phyloP scores from a whole-genome alignment of 345 rosid species.

The Salix brachista region DNA sequence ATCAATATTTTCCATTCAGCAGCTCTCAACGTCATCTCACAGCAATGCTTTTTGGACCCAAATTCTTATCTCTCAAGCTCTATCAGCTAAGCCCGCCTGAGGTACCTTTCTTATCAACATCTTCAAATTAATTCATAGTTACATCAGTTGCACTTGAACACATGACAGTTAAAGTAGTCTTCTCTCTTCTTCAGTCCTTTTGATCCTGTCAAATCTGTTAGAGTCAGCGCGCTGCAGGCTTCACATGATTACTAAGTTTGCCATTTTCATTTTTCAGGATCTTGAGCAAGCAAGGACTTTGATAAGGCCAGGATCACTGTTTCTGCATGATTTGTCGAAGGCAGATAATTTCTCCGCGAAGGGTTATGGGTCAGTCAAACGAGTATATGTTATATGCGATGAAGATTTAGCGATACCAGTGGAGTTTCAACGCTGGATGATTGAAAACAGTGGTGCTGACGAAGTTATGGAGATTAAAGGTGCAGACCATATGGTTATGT shows the following conservation, averaged over 20 bases:
- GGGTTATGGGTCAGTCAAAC: conserved; percentile 12
- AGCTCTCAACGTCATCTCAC: not conserved
- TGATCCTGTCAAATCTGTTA: too few relatives aligned
- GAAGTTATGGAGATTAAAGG: conserved; percentile 15
- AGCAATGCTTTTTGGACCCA: conserved; percentile 20
- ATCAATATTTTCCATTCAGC: conserved; percentile 12
- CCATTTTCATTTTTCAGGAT: not conserved
- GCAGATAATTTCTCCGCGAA: not conserved
- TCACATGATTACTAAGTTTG: not conserved
- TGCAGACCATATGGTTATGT: conserved; percentile 23
- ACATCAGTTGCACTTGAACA: too few relatives aligned
- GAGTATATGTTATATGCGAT: conserved; percentile 7
- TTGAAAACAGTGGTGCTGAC: not conserved
- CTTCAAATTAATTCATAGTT: too few relatives aligned
- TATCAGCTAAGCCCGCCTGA: conserved; percentile 14
- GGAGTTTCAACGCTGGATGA: conserved; percentile 27
- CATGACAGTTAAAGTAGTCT: too few relatives aligned
- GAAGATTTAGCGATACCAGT: conserved; percentile 6
- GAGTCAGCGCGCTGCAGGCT: not conserved
- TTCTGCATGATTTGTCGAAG: not conserved
- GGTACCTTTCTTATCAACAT: not conserved
- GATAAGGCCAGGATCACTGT: conserved; percentile 14
- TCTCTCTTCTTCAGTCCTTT: too few relatives aligned
- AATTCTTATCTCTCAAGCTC: conserved; percentile 13
- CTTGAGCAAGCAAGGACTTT: conserved; percentile 13